Evolutionary conservation across 2,329 filamentous ascomycete species (phyloP).

Genomic region (Diplocarpon rosae): DNA sequence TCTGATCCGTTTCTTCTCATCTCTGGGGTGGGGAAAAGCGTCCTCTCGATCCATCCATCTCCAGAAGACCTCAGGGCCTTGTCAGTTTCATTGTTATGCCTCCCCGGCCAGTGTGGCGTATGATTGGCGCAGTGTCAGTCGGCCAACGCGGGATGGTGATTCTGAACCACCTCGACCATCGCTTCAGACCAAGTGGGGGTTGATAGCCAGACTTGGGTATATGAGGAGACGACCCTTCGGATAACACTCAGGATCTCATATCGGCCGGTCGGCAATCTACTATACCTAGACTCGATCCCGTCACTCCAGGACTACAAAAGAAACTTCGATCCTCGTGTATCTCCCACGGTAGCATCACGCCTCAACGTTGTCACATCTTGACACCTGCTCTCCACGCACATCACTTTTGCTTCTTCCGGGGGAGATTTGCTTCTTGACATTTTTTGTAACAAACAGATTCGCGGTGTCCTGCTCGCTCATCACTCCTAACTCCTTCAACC

Average conservation of each 20-base stretch:
- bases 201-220: slow-evolving; percentile 18
- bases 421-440: no score
- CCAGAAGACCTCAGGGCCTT: slow-evolving; percentile 12
- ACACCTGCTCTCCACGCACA: no score
- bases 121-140: slow-evolving; percentile 22
- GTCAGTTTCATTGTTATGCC: slow-evolving; percentile 22
- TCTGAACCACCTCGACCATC: slow-evolving; percentile 15
- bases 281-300: neutral
- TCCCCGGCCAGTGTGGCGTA: slow-evolving; percentile 10
- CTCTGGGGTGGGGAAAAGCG: slow-evolving; percentile 4
- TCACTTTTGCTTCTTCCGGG: no score
- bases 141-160: slow-evolving; percentile 18
- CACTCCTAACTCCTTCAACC: no score
- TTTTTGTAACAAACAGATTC: neutral
- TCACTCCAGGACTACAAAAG: no score
- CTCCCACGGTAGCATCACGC: no score
- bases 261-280: neutral
- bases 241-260: slow-evolving; percentile 13
- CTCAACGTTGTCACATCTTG: no score
- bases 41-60: slow-evolving; percentile 12
- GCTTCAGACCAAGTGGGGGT: slow-evolving; percentile 17
- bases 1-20: neutral
- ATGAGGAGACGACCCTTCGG: slow-evolving; percentile 19
- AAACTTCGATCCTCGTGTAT: no score
- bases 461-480: slow-evolving; percentile 1